Percentiles rank a stretch among this genome's conserved stretches.
Conservation (phyloP, 176 grass and related monocot species). For the Rhynchospora pubera region DNA sequence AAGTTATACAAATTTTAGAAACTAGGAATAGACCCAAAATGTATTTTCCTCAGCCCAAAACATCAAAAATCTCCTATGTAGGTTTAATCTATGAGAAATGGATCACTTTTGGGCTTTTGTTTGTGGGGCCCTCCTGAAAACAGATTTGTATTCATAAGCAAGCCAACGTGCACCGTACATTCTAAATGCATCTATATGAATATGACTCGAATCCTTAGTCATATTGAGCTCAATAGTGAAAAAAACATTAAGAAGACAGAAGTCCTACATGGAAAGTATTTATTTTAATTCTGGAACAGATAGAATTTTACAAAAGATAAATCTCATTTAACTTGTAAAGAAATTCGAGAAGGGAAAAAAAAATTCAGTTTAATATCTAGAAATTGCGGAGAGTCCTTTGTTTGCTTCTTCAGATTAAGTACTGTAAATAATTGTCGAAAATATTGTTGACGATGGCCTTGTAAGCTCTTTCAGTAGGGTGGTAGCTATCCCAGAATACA, state of each 20-base stretch:
- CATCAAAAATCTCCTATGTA: neutral
- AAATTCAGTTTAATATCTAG: neutral
- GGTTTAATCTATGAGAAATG: neutral
- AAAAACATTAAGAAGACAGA: neutral
- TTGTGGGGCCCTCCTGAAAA: neutral
- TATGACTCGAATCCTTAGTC: neutral
- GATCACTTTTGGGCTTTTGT: neutral
- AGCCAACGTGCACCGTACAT: neutral
- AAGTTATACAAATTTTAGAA: neutral
- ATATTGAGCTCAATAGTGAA: neutral
- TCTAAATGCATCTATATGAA: neutral
- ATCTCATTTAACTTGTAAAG: neutral
- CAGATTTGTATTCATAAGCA: neutral
- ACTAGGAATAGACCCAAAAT: neutral
- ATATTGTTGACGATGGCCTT: slow-evolving; percentile 52
- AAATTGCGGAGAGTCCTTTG: neutral
- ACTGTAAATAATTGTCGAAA: slow-evolving; percentile 31
- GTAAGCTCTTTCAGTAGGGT: slow-evolving; percentile 62
- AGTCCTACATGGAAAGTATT: neutral
- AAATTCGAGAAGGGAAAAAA: neutral
- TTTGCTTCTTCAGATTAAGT: neutral
- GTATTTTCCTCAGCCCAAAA: neutral
- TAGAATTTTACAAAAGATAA: slow-evolving; percentile 6
- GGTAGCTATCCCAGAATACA: slow-evolving; percentile 89
- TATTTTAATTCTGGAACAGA: neutral